Conservation (phyloP, 495 filamentous ascomycete species). For the Trichoderma reesei region DNA sequence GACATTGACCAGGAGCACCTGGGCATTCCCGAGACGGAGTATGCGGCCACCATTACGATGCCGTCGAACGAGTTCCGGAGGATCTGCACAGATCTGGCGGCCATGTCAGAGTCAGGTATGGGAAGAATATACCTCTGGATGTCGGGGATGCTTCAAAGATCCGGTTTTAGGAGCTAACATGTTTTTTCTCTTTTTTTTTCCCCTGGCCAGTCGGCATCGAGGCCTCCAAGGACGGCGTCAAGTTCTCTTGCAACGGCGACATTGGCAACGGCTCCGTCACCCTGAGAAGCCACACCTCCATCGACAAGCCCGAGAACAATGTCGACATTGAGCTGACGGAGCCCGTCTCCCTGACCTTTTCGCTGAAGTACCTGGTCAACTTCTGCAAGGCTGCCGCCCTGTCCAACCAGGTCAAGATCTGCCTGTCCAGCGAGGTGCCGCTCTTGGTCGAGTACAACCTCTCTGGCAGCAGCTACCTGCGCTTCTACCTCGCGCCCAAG, state of each 20-base stretch:
- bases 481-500: conserved; percentile 99
- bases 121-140: not conserved
- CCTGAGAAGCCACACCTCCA: conserved; percentile 76
- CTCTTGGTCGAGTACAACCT: conserved; percentile 88
- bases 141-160: too few species aligned
- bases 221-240: conserved; percentile 92
- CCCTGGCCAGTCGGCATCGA: conserved; percentile 65
- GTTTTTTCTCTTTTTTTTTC: too few species aligned
- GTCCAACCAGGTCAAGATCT: conserved; percentile 74
- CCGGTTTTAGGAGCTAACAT: too few species aligned
- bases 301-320: conserved; percentile 81
- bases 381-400: conserved; percentile 96
- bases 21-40: conserved; percentile 97
- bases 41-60: conserved; percentile 84
- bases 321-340: conserved; percentile 85
- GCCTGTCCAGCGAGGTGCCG: conserved; percentile 91
- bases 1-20: conserved; percentile 99
- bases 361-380: conserved; percentile 98
- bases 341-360: conserved; percentile 93
- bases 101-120: conserved; percentile 88
- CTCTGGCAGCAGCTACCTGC: conserved; percentile 71
- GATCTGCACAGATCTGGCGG: conserved; percentile 85
- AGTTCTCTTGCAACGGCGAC: conserved; percentile 88
- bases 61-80: conserved; percentile 85
- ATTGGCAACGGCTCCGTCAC: conserved; percentile 93